Conservation (phyloP, 2,329 filamentous ascomycete species). For the Pyricularia pennisetigena region DNA sequence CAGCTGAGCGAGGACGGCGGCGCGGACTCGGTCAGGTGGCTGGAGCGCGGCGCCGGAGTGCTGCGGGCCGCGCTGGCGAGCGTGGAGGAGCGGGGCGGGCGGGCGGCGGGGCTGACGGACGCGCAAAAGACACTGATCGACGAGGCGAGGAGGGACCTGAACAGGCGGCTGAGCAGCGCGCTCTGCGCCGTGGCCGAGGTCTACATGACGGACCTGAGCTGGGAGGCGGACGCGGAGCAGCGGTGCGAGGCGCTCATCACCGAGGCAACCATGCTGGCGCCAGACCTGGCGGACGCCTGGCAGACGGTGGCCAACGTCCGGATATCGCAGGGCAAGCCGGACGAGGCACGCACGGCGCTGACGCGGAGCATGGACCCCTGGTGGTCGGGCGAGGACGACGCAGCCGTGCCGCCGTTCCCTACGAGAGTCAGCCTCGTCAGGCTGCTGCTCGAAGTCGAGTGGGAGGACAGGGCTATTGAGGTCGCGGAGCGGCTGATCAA, state of each 20-base stretch:
- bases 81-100: slow-evolving; percentile 33
- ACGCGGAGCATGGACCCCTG: slow-evolving; percentile 72
- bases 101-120: slow-evolving; percentile 13
- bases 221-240: slow-evolving; percentile 82
- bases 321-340: slow-evolving; percentile 72
- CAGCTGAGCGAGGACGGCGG: slow-evolving; percentile 72
- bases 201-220: slow-evolving; percentile 97
- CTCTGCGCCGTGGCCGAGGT: slow-evolving; percentile 91
- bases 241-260: slow-evolving; percentile 83
- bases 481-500: slow-evolving; percentile 75
- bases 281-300: slow-evolving; percentile 76
- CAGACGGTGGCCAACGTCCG: slow-evolving; percentile 91
- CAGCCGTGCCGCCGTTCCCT: slow-evolving; percentile 73
- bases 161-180: slow-evolving; percentile 76
- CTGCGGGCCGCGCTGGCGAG: slow-evolving; percentile 62
- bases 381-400: slow-evolving; percentile 48
- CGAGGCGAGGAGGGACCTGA: slow-evolving; percentile 52
- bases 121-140: slow-evolving; percentile 20
- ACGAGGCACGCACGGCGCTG: slow-evolving; percentile 74
- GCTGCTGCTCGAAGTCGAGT: slow-evolving; percentile 79
- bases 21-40: slow-evolving; percentile 56
- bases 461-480: slow-evolving; percentile 76
- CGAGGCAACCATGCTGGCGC: slow-evolving; percentile 78
- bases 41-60: slow-evolving; percentile 59
- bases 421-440: slow-evolving; percentile 75